Evolutionary conservation across 1,284 basidiomycete species (phyloP), one percentile per base, ranked within the genome.

Genomic region (Earliella scabrosa): DNA sequence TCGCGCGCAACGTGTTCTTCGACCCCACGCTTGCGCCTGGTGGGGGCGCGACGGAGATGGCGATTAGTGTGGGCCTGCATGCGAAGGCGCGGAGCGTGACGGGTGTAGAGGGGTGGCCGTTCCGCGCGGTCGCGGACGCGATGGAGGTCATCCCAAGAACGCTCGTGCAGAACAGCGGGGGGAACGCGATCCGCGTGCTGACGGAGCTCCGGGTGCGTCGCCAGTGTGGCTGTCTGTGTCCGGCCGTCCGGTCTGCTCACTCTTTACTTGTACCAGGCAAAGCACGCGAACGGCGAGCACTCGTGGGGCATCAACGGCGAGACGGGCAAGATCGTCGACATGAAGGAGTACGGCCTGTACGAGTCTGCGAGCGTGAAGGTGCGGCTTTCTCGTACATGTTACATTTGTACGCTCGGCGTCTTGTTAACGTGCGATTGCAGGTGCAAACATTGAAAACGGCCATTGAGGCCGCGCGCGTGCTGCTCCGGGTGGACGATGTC

Each of bases 31-130:
- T 99, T 20, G 90, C 92, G 0, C 97, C 97, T 0, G 96, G 97
- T 14, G 96, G 97, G 21, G 97, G 97, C 41, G 97, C 97, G 13
- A 97, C 95, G 1, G 97, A 99, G 79, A 98, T 99, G 95, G 97
- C 96, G 0, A 90, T 99, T 72, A 89, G 88, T 39, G 93, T 97
- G 3, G 93, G 91, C 0, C 76, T 99, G 57, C 87, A 92, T n/a
- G 84, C 88, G 35, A 93, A 90, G 73, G 93, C 93, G 23, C 83
- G 91, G 66, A 84, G 77, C 43, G 83, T 94, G 50, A 85, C 85
- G 14, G 95, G 95, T 26, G 89, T 96, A 24, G 93, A 96, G 70
- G 92, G 90, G 1, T 93, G 92, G 77, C 94, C 95, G 6, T 96
- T 92, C 77, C 80, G 90, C 54, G 95, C 95, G 24, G 95, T 98